These are phyloP conservation scores for Boletus rufocinnamomeus DNA, from an alignment of 768 basidiomycete genomes.

Conservation along the genomic window DNA sequence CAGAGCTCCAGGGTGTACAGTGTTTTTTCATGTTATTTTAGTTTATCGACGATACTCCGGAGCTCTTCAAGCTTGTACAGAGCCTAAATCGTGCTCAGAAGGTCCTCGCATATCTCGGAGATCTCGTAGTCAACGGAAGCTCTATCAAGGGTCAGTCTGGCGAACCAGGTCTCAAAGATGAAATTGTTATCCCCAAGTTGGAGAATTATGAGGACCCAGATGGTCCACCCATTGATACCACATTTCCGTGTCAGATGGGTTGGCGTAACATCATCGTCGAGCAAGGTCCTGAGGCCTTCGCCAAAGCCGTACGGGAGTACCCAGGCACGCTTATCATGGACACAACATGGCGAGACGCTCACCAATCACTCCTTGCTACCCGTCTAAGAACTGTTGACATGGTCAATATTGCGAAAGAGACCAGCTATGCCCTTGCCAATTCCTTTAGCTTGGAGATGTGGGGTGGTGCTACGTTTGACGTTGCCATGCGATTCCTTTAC, in stretches of 20 bases:
- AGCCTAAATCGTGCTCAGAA: constrained; percentile 99
- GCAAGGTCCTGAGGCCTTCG: constrained; percentile 96
- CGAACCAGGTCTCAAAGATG: constrained; percentile 91
- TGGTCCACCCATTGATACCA: constrained; percentile 74
- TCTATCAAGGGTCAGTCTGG: constrained; percentile 96
- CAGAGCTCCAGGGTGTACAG: not conserved
- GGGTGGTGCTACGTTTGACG: constrained; percentile 99
- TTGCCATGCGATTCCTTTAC: constrained; percentile 98
- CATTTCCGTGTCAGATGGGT: constrained; percentile 80
- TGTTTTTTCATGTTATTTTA: constrained; percentile 33
- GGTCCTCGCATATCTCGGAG: constrained; percentile 93
- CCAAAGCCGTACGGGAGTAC: constrained; percentile 95
- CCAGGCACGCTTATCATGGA: constrained; percentile 96
- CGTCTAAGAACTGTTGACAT: constrained; percentile 95
- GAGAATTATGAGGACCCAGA: constrained; percentile 76
- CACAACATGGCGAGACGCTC: constrained; percentile 99
- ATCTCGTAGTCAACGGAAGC: constrained; percentile 96
- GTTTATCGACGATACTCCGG: constrained; percentile 99
- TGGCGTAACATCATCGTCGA: constrained; percentile 99
- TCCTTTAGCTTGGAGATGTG: constrained; percentile 98
- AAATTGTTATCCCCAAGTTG: constrained; percentile 81
- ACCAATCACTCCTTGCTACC: constrained; percentile 96
- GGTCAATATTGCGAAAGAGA: constrained; percentile 98
- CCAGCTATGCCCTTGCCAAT: constrained; percentile 91
- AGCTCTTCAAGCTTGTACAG: constrained; percentile 97